Conservation (phyloP, 768 basidiomycete genomes). For the Hebeloma cylindrosporum region DNA sequence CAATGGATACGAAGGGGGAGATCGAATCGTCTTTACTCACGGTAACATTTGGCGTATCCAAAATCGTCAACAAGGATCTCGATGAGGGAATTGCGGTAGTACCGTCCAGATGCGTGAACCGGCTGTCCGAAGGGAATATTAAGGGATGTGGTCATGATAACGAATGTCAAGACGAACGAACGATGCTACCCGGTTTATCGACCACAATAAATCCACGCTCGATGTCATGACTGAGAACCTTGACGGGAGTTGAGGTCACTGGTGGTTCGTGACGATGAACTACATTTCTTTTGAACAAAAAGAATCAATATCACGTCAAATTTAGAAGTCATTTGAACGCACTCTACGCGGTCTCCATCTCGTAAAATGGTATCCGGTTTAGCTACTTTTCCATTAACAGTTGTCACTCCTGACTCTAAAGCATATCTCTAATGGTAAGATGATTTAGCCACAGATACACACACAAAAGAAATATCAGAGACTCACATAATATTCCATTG, state of each 20-base stretch:
- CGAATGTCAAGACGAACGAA: conserved; percentile 46
- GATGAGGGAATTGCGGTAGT: conserved; percentile 83
- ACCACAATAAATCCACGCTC: conserved; percentile 87
- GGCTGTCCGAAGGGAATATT: conserved; percentile 50
- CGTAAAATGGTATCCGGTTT: conserved; percentile 73
- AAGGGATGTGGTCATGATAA: conserved; percentile 9
- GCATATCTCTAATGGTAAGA: conserved; percentile 50
- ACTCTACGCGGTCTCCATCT: conserved; percentile 93
- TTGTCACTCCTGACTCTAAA: conserved; percentile 92
- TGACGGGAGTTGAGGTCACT: conserved; percentile 79
- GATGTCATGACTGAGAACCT: conserved; percentile 73
- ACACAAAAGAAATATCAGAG: neutral
- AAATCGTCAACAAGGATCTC: conserved; percentile 86
- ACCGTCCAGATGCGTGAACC: conserved; percentile 90
- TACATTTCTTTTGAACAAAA: conserved; percentile 71
- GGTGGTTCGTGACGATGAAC: conserved; percentile 98
- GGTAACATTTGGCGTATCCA: conserved; percentile 77
- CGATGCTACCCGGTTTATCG: conserved; percentile 95
- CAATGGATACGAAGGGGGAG: conserved; percentile 6
- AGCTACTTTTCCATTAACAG: conserved; percentile 89
- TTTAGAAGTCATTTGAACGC: conserved; percentile 27
- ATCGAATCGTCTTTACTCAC: conserved; percentile 47
- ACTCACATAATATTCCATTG: conserved; percentile 94
- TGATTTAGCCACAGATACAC: neutral
- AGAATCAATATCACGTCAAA: conserved; percentile 2